Percentiles rank a stretch among this genome's conserved stretches.
Conservation (phyloP, 1,139 yeast genomes). For the Debaryomyces coudertii region DNA sequence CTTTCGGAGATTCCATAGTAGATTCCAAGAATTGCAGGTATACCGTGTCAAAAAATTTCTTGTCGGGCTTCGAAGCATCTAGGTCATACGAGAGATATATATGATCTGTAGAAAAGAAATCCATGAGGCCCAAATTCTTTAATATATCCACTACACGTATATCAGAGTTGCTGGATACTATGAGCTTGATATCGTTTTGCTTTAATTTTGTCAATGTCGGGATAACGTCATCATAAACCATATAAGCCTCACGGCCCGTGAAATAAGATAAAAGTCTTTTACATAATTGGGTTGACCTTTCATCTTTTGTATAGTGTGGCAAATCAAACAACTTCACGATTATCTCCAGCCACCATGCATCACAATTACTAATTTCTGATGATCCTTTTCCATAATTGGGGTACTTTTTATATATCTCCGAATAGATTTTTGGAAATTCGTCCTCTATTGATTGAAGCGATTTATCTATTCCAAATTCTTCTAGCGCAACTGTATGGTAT, state of each 20-base stretch:
- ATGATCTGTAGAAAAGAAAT: conserved; percentile 39
- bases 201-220: conserved; percentile 45
- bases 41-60: conserved; percentile 48
- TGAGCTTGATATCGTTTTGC: conserved; percentile 36
- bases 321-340: conserved; percentile 46
- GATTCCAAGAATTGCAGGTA: conserved; percentile 15
- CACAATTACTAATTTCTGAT: conserved; percentile 26
- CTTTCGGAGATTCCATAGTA: not conserved
- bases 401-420: conserved; percentile 30
- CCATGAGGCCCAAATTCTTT: conserved; percentile 44
- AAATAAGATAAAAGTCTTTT: conserved; percentile 50
- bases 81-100: conserved; percentile 59
- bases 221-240: conserved; percentile 55
- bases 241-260: conserved; percentile 54
- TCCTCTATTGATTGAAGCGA: conserved; percentile 28
- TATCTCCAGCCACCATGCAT: conserved; percentile 64
- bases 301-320: conserved; percentile 24
- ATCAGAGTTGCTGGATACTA: conserved; percentile 66
- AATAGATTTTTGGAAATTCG: conserved; percentile 34
- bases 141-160: conserved; percentile 48
- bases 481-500: conserved; percentile 50
- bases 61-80: conserved; percentile 55
- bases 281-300: conserved; percentile 29
- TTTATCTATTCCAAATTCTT: conserved; percentile 45
- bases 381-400: conserved; percentile 65